Percentiles rank a stretch among this genome's conserved stretches.
Conservation (phyloP, 306 rosid species). For the Potentilla sterilis region DNA sequence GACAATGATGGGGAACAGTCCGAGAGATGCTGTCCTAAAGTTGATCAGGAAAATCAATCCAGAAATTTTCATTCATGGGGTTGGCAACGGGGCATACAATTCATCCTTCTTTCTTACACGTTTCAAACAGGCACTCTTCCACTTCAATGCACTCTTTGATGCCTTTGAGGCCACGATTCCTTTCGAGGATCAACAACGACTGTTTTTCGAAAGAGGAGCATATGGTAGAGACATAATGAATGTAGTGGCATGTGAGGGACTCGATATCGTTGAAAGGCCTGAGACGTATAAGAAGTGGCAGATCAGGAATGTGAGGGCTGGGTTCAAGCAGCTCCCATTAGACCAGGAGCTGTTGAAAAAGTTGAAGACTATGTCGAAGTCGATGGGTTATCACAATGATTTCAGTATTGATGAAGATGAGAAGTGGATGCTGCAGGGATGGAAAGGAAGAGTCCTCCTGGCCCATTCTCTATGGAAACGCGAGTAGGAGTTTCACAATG, state of each 20-base stretch:
- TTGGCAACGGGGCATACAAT: constrained; percentile 25
- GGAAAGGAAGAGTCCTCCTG: constrained; percentile 25
- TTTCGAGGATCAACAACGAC: constrained; percentile 16
- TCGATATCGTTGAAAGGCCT: constrained; percentile 34
- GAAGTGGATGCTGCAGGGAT: constrained; percentile 33
- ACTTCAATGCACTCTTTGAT: constrained; percentile 27
- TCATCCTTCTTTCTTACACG: constrained; percentile 25
- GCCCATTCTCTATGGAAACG: constrained; percentile 32
- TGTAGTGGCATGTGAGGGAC: constrained; percentile 34
- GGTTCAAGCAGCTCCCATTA: no score
- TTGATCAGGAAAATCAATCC: constrained; percentile 27
- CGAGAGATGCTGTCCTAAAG: constrained; percentile 25
- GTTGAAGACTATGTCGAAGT: background rate
- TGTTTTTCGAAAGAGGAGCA: constrained; percentile 22
- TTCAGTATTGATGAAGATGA: constrained; percentile 28
- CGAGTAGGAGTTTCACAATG: background rate
- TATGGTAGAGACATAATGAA: constrained; percentile 26
- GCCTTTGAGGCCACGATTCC: constrained; percentile 12
- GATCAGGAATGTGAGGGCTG: constrained; percentile 22
- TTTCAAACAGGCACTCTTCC: constrained; percentile 23
- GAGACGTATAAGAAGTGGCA: constrained; percentile 37
- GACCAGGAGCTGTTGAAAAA: constrained; percentile 16
- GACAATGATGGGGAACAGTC: constrained; percentile 8
- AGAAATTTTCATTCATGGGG: constrained; percentile 28
- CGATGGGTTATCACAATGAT: constrained; percentile 22